Evolutionary conservation across 306 rosid genomes (phyloP).

Genomic region (Quercus agrifolia): DNA sequence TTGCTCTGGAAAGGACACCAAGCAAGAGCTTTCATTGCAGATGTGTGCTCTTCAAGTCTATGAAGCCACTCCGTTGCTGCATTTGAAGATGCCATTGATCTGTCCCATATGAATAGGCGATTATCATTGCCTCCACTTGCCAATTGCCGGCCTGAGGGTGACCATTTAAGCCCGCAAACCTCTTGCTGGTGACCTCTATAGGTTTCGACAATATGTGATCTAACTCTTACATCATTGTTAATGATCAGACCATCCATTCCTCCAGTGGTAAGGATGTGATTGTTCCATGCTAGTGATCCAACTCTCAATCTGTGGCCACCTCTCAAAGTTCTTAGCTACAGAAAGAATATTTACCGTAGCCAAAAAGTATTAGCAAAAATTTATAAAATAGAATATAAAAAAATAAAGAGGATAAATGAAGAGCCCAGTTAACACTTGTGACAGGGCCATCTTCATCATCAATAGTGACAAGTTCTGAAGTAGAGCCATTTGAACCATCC

Average conservation of each 20-base stretch:
- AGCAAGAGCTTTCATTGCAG: constrained; percentile 55
- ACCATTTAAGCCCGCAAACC: constrained; percentile 83
- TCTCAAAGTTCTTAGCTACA: constrained; percentile 60
- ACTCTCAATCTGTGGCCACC: constrained; percentile 55
- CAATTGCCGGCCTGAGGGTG: constrained; percentile 48
- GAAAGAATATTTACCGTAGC: not conserved
- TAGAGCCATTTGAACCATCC: constrained; percentile 60
- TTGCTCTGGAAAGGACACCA: constrained; percentile 81
- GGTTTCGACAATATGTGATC: constrained; percentile 64
- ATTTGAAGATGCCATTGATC: not conserved
- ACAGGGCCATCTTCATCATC: constrained; percentile 59
- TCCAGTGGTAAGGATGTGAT: no score
- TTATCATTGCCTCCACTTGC: constrained; percentile 57
- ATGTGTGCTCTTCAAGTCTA: constrained; percentile 46
- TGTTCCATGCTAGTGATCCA: no score
- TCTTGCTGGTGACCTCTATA: constrained; percentile 76
- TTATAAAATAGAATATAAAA: not conserved
- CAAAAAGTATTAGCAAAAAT: not conserved
- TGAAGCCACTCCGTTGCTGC: constrained; percentile 48
- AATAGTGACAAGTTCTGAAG: constrained; percentile 58
- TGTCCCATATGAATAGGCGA: constrained; percentile 50
- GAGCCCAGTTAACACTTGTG: constrained; percentile 40
- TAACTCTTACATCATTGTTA: constrained; percentile 11
- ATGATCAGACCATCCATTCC: no score
- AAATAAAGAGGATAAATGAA: not conserved